Percentiles rank a stretch among this genome's conserved stretches.
phyloP scores from a whole-genome alignment of 768 basidiomycete species.

The Xerocomus brunneocitrinus region DNA sequence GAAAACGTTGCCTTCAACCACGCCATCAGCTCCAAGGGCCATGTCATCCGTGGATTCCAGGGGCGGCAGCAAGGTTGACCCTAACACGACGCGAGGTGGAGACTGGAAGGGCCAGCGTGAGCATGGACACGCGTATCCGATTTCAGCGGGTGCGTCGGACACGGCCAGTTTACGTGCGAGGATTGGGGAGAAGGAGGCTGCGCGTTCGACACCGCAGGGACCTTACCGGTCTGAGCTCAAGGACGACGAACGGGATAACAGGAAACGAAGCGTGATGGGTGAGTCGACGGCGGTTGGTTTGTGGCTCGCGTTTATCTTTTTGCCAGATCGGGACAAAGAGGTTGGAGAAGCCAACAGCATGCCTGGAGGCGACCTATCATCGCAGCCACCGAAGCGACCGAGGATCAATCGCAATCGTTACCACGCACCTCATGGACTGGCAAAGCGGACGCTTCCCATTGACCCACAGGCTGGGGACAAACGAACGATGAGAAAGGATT shows the following conservation, averaged over 20 bases:
- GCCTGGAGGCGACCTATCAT: slow-evolving; percentile 34
- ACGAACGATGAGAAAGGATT: slow-evolving; percentile 52
- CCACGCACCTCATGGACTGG: slow-evolving; percentile 39
- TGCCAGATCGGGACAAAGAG: slow-evolving; percentile 63
- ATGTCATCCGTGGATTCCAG: slow-evolving; percentile 54
- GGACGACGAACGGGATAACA: slow-evolving; percentile 63
- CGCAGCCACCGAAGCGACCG: slow-evolving; percentile 54
- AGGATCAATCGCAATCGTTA: slow-evolving; percentile 56
- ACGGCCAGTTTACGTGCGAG: slow-evolving; percentile 48
- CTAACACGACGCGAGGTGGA: slow-evolving; percentile 32
- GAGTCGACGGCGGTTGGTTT: slow-evolving; percentile 18
- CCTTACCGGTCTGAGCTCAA: slow-evolving; percentile 47
- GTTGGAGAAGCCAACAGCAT: slow-evolving; percentile 34
- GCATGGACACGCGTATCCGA: slow-evolving; percentile 23
- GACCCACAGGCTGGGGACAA: slow-evolving; percentile 60
- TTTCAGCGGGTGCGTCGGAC: slow-evolving; percentile 17
- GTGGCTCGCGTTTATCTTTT: slow-evolving; percentile 3
- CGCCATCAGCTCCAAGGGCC: slow-evolving; percentile 68
- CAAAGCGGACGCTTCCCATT: slow-evolving; percentile 57
- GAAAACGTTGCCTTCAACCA: slow-evolving; percentile 50
- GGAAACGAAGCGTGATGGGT: slow-evolving; percentile 73
- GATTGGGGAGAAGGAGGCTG: slow-evolving; percentile 56
- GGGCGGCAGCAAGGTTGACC: slow-evolving; percentile 37
- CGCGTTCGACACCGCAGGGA: slow-evolving; percentile 37
- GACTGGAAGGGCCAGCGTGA: slow-evolving; percentile 47